phyloP scores from a whole-genome alignment of 1,284 basidiomycete species.

The Sanguinoderma infundibulare region DNA sequence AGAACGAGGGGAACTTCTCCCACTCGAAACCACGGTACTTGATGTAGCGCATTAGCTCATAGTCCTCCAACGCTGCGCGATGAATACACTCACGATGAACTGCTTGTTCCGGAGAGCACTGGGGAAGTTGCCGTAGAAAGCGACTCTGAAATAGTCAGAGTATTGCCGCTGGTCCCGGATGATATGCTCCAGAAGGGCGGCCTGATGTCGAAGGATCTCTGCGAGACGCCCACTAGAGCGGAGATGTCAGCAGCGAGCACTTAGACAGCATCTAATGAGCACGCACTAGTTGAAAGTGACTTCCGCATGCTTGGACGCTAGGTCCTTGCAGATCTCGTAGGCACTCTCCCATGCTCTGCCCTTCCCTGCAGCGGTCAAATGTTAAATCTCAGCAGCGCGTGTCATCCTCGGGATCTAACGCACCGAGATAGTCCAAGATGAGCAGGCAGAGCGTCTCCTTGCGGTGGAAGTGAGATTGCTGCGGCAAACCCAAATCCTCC shows the following conservation, averaged over 20 bases:
- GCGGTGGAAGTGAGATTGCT: conserved; percentile 92
- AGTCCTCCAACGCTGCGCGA: conserved; percentile 3
- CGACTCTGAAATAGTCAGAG: conserved; percentile 92
- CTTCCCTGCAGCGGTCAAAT: conserved; percentile 59
- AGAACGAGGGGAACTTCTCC: conserved; percentile 89
- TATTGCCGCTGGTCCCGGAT: conserved; percentile 84
- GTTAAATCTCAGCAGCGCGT: background rate
- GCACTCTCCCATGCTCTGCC: conserved; percentile 97
- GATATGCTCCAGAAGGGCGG: conserved; percentile 83
- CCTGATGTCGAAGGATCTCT: conserved; percentile 86
- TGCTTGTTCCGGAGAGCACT: conserved; percentile 83
- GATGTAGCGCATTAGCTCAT: conserved; percentile 12
- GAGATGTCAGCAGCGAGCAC: conserved; percentile 8
- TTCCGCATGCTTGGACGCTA: conserved; percentile 83
- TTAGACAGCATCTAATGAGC: background rate
- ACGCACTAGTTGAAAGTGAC: conserved; percentile 90
- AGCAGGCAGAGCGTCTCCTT: conserved; percentile 90
- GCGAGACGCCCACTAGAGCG: conserved; percentile 72
- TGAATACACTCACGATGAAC: conserved; percentile 67
- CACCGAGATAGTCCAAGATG: conserved; percentile 87
- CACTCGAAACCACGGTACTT: conserved; percentile 91
- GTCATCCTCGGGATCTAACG: conserved; percentile 14
- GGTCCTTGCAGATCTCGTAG: conserved; percentile 90
- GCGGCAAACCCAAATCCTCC: conserved; percentile 86
- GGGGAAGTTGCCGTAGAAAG: conserved; percentile 92